Base-by-base conservation (phyloP, 1,139 yeast genomes). In the Pichia sp. region DNA sequence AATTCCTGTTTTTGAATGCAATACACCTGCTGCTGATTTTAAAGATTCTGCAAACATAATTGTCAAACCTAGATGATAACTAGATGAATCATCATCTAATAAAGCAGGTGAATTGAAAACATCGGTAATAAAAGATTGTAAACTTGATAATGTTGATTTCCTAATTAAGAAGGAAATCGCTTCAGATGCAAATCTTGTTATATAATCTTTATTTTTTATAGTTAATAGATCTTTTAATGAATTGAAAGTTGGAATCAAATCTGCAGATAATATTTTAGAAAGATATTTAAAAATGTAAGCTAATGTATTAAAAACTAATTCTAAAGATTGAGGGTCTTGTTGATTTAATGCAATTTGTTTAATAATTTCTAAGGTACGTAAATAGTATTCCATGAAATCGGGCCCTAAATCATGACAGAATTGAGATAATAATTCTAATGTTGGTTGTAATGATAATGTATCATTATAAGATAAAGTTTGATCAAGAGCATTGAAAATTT, bases 391-490 rank as follows among this genome's bases (percentile, higher is more conserved):
- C 71, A 88, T 75, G 61, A 89, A 92, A 59, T 92, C 98, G 1
- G 92, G 84, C 5, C 97, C 97, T 55, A 92, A 70, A 69, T 92
- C 98, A 59, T 88, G 97, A 42, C 90, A 83, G 58, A 94, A 85
- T 62, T 89, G 95, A 0, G 95, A 78, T 40, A 88, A 65, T 43
- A 89, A 70, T 61, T 92, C 98, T 42, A 89, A 66, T 39, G 88
- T 65, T 5, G 97, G 92, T 64, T 90, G 95, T 44, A 86, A 68
- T 1, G 96, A 82, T 51, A 83, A 71, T 33, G 75, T 73, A 63
- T 90, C 96, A 55, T 80, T 79, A n/a, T 56, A 45, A 11, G 48
- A 42, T 25, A 66, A 35, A 53, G 80, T 78, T 8, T 61, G 58
- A 39, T 71, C 68, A 39, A 92, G 69, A 4, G 75, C 62, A 2